Conservation (phyloP, 2,329 filamentous ascomycete genomes). For the Ophiostoma pallidulum region DNA sequence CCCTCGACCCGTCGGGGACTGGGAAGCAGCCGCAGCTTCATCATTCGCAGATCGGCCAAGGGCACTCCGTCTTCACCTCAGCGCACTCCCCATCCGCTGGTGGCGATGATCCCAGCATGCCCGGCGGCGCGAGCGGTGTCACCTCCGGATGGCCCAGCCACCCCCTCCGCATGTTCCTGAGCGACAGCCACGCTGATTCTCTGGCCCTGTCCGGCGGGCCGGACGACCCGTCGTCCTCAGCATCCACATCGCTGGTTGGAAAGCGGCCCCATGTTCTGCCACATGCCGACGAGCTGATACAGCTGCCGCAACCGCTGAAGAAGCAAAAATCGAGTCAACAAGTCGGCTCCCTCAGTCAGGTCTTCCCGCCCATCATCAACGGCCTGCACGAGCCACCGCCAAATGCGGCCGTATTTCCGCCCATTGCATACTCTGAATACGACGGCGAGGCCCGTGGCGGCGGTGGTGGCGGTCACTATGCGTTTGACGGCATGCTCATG, state of each 20-base stretch:
- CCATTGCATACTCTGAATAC: slow-evolving; percentile 49
- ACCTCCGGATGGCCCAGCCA: slow-evolving; percentile 5
- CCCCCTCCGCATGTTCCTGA: slow-evolving; percentile 9
- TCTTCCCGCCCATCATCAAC: slow-evolving; percentile 56
- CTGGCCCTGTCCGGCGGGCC: slow-evolving; percentile 17
- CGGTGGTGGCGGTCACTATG: slow-evolving; percentile 1
- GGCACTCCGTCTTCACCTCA: not conserved
- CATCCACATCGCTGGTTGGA: slow-evolving; percentile 9
- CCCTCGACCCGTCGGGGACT: slow-evolving; percentile 26
- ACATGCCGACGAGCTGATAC: slow-evolving; percentile 52
- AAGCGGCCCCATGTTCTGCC: slow-evolving; percentile 15
- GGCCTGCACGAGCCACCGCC: slow-evolving; percentile 54
- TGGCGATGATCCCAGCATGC: slow-evolving; percentile 3
- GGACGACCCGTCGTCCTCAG: slow-evolving; percentile 25
- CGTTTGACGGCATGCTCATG: slow-evolving; percentile 11
- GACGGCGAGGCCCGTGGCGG: slow-evolving; percentile 28
- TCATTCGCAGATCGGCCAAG: not conserved
- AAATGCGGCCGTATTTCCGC: slow-evolving; percentile 52
- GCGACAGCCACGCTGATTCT: slow-evolving; percentile 1
- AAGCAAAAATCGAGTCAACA: slow-evolving; percentile 52
- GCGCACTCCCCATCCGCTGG: not conserved
- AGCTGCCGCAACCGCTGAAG: slow-evolving; percentile 55
- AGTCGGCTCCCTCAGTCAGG: slow-evolving; percentile 23
- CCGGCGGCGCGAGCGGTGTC: not conserved
- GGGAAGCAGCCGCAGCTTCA: not conserved